These are phyloP conservation scores for Penicillium canescens DNA, from an alignment of 495 filamentous ascomycete genomes.

Conservation along the genomic window DNA sequence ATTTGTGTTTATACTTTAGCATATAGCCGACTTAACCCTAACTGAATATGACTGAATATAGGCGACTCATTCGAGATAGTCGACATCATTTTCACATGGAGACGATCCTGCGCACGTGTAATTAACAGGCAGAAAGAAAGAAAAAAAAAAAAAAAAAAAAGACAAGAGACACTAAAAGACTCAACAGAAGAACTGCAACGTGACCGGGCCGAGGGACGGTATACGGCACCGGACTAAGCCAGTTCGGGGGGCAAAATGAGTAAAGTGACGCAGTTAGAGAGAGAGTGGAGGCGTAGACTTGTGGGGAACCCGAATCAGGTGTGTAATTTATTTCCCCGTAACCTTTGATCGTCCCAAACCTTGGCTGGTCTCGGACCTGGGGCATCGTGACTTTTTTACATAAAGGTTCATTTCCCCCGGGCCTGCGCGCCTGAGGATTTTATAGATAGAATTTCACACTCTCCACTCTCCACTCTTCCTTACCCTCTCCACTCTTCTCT, in stretches of 20 bases:
- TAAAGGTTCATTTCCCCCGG: slow-evolving; percentile 21
- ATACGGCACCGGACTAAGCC: background rate
- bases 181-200: background rate
- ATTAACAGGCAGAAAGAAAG: too few species aligned
- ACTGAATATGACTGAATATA: too few species aligned
- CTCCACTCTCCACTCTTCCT: slow-evolving; percentile 27
- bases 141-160: too few species aligned
- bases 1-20: too few species aligned
- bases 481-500: slow-evolving; percentile 1
- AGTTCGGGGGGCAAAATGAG: background rate
- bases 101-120: too few species aligned
- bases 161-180: too few species aligned
- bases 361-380: slow-evolving; percentile 3
- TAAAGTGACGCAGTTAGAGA: too few species aligned
- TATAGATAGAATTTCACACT: slow-evolving; percentile 13
- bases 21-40: too few species aligned
- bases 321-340: slow-evolving; percentile 2
- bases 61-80: too few species aligned
- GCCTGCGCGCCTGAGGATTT: slow-evolving; percentile 12
- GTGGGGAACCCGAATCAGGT: too few species aligned
- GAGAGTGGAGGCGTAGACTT: too few species aligned
- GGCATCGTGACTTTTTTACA: slow-evolving; percentile 15
- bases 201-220: slow-evolving; percentile 11
- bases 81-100: too few species aligned
- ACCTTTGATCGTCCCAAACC: background rate